Percentiles rank a stretch among this genome's conserved stretches.
Evolutionary conservation across 805 yeast genomes (phyloP).

Genomic region (Candida ipomoeae): DNA sequence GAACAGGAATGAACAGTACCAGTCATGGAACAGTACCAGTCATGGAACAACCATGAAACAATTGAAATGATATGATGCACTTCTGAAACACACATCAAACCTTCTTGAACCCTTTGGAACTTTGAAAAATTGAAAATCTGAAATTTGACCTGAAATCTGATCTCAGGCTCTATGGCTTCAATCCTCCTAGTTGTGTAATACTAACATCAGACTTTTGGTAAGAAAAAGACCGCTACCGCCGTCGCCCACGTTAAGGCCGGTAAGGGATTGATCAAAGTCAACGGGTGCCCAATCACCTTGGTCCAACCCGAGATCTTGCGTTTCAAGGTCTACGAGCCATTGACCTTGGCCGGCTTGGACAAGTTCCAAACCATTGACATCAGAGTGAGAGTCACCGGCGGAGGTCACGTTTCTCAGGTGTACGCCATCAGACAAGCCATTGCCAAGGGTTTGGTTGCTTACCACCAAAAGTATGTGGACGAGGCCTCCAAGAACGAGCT

Average conservation of each 20-base stretch:
- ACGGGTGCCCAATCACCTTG: constrained; percentile 98
- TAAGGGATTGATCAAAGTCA: constrained; percentile 98
- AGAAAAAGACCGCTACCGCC: constrained; percentile 99
- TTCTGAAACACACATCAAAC: too few species aligned
- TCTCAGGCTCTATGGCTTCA: too few species aligned
- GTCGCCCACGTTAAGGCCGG: constrained; percentile 99
- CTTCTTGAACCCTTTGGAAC: too few species aligned
- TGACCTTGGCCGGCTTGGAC: constrained; percentile 96
- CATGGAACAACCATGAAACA: too few species aligned
- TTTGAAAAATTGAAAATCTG: too few species aligned
- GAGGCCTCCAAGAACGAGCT: constrained; percentile 99
- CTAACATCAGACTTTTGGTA: constrained; percentile 86
- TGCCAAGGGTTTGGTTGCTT: constrained; percentile 99
- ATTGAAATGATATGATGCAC: too few species aligned
- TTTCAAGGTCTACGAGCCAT: constrained; percentile 99
- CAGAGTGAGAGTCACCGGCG: constrained; percentile 99
- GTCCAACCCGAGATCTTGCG: constrained; percentile 99
- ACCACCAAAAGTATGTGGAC: constrained; percentile 98
- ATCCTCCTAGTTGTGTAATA: background rate
- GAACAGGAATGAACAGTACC: too few species aligned
- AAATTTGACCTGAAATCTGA: too few species aligned
- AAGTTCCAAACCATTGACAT: constrained; percentile 97
- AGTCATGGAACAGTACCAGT: too few species aligned
- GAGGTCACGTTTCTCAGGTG: constrained; percentile 99
- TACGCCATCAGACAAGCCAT: constrained; percentile 99